Evolutionary conservation across 2,329 filamentous ascomycete genomes (phyloP).

Genomic region (Plectosphaerella sp.): DNA sequence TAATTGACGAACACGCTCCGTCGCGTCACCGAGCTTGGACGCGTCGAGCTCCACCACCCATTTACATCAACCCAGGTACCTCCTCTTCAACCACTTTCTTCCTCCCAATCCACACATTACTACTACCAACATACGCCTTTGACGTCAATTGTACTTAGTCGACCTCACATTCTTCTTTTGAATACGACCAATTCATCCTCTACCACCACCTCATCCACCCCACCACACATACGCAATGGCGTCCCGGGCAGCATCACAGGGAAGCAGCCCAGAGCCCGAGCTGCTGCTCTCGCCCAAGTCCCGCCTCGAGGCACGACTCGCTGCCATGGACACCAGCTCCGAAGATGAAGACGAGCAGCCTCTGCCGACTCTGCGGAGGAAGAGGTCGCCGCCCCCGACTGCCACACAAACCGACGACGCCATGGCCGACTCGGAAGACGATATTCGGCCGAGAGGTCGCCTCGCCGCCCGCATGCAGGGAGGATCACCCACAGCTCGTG

Average conservation of each 20-base stretch:
- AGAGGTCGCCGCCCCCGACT: not conserved
- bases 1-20: no score
- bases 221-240: constrained; percentile 35
- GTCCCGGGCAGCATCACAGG: constrained; percentile 39
- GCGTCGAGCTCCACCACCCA: no score
- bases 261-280: constrained; percentile 33
- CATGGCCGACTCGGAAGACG: constrained; percentile 18
- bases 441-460: constrained; percentile 53
- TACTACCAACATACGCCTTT: no score
- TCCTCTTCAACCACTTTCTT: no score
- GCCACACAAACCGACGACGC: not conserved
- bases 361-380: constrained; percentile 4
- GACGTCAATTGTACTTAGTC: no score
- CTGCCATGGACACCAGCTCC: constrained; percentile 43
- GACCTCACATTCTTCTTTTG: no score
- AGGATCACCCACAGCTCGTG: constrained; percentile 19
- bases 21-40: no score
- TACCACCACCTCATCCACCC: not conserved
- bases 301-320: constrained; percentile 51
- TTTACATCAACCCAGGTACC: no score
- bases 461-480: constrained; percentile 61
- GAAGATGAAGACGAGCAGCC: constrained; percentile 31
- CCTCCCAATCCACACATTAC: no score
- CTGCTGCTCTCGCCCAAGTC: constrained; percentile 47
- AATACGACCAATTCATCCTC: not conserved